Conservation (phyloP, 2,329 filamentous ascomycete genomes). For the Cytospora leucostoma region DNA sequence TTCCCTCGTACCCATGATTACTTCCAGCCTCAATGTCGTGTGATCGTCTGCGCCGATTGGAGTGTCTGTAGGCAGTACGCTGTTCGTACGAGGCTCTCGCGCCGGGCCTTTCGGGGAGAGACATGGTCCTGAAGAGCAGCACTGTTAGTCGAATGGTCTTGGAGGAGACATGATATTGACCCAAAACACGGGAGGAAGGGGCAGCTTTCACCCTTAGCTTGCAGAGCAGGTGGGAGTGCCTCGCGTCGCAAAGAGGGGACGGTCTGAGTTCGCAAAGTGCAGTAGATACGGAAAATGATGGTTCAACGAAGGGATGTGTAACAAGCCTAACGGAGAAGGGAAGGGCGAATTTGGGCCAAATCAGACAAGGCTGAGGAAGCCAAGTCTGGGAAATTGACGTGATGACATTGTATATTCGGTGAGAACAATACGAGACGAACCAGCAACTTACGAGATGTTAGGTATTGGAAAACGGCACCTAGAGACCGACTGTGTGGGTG, state of each 20-base stretch:
- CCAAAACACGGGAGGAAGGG: not conserved
- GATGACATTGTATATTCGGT: constrained; percentile 19
- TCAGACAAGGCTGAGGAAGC: constrained; percentile 13
- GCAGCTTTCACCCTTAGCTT: constrained; percentile 28
- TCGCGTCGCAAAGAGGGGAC: constrained; percentile 5
- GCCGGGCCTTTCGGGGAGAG: constrained; percentile 65
- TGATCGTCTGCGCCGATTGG: constrained; percentile 64
- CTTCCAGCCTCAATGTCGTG: constrained; percentile 69
- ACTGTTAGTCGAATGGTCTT: constrained; percentile 29
- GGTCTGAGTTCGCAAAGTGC: constrained; percentile 5
- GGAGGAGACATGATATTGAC: not conserved
- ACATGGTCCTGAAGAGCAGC: constrained; percentile 51
- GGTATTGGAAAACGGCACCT: constrained; percentile 18
- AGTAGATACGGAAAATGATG: not conserved
- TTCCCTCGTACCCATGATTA: constrained; percentile 18
- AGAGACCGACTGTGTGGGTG: constrained; percentile 17
- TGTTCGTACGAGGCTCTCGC: constrained; percentile 62
- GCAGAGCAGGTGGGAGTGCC: constrained; percentile 7
- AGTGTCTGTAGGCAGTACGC: constrained; percentile 66
- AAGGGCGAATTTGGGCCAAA: constrained; percentile 2
- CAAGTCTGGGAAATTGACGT: constrained; percentile 11
- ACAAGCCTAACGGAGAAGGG: not conserved
- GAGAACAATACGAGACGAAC: constrained; percentile 4
- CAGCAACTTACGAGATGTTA: constrained; percentile 25
- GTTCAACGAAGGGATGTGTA: constrained; percentile 7